Conservation (phyloP, 2,329 filamentous ascomycete genomes). For the Colletotrichum sp. region DNA sequence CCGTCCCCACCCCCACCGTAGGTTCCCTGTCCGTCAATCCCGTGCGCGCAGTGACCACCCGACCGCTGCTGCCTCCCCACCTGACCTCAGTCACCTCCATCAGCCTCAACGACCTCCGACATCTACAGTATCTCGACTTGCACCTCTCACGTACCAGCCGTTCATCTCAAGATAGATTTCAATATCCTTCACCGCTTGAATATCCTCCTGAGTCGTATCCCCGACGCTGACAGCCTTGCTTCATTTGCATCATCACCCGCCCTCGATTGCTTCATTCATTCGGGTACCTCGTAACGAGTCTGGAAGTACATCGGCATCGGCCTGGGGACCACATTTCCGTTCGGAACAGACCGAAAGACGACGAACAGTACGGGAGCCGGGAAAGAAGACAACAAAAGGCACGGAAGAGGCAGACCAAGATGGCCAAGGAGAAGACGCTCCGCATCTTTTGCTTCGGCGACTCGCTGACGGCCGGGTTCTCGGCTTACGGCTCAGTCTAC, state of each 20-base stretch:
- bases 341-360: neutral
- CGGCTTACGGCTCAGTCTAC: constrained; percentile 40
- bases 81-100: neutral
- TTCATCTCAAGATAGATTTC: neutral
- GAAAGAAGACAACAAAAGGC: neutral
- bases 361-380: neutral
- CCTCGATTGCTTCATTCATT: neutral
- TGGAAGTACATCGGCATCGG: neutral
- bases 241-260: neutral
- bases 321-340: neutral
- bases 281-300: neutral
- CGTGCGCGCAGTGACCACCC: neutral
- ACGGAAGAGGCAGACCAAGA: neutral
- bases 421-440: constrained; percentile 33
- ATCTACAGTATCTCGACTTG: neutral
- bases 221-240: neutral
- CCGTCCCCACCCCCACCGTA: neutral
- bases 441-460: constrained; percentile 69
- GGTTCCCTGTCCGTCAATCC: neutral
- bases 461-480: constrained; percentile 66
- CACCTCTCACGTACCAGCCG: neutral
- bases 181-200: neutral
- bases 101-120: neutral
- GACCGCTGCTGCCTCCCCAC: neutral
- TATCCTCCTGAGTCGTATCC: neutral